phyloP scores from a whole-genome alignment of 257 asterid species.

The Solanum rostratum region DNA sequence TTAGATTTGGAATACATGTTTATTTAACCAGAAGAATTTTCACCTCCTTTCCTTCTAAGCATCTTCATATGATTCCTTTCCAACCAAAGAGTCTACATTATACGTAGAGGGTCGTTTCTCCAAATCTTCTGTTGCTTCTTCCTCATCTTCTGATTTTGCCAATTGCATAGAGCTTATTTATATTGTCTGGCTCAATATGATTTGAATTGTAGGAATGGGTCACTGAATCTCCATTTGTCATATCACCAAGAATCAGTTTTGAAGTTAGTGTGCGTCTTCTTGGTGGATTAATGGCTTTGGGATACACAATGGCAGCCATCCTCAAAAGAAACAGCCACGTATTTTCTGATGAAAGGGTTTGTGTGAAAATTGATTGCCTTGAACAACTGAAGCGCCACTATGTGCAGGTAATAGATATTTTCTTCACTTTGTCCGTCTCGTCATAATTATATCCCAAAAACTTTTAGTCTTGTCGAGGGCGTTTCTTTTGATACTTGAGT shows the following conservation, averaged over 20 bases:
- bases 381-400: constrained; percentile 88
- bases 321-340: constrained; percentile 93
- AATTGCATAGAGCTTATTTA: neutral
- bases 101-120: neutral
- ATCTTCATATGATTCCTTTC: neutral
- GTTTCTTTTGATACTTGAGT: neutral
- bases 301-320: constrained; percentile 93
- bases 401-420: constrained; percentile 51
- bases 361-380: constrained; percentile 87
- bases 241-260: constrained; percentile 97
- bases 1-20: neutral
- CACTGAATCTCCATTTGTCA: constrained; percentile 84
- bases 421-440: neutral
- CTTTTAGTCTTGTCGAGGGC: neutral
- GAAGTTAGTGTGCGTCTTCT: constrained; percentile 98
- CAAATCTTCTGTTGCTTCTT: neutral
- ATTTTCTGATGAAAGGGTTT: constrained; percentile 69
- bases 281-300: constrained; percentile 98
- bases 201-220: constrained; percentile 81
- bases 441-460: neutral
- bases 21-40: neutral
- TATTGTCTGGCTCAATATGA: neutral
- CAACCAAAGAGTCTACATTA: neutral
- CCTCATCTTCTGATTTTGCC: neutral
- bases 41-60: neutral